A percentile compares a stretch with the other conserved stretches of the same genome.
Conservation (phyloP, 176 grass and related monocot genomes). For the Musa acuminata region DNA sequence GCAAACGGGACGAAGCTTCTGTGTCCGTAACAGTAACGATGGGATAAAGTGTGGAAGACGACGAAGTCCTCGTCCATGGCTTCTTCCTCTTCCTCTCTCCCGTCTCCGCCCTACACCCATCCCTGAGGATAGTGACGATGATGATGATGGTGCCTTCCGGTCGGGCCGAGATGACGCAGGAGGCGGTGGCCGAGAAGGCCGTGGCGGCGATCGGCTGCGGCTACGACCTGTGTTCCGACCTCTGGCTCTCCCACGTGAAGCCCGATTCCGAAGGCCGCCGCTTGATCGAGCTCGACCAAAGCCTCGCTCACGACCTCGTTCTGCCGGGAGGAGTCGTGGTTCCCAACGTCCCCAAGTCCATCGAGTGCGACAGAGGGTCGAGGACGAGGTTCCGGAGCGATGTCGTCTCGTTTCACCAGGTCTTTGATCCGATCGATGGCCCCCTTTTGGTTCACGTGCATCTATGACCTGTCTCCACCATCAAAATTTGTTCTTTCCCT, state of each 20-base stretch:
- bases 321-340: slow-evolving; percentile 50
- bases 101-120: not conserved
- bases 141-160: not conserved
- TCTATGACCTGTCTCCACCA: too few relatives aligned
- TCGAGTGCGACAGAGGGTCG: slow-evolving; percentile 74
- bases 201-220: slow-evolving; percentile 64
- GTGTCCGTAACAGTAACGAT: not conserved
- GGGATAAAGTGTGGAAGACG: not conserved
- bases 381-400: slow-evolving; percentile 61
- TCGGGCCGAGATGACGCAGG: slow-evolving; percentile 30
- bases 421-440: not conserved
- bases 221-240: slow-evolving; percentile 47
- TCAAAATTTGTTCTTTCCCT: not conserved
- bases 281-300: slow-evolving; percentile 31
- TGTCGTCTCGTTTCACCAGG: slow-evolving; percentile 57
- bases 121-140: not conserved
- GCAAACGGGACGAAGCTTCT: not conserved
- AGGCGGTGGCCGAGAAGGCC: slow-evolving; percentile 53
- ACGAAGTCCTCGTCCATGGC: not conserved
- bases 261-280: slow-evolving; percentile 8
- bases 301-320: slow-evolving; percentile 26
- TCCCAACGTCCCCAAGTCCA: slow-evolving; percentile 29
- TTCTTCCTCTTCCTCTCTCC: not conserved
- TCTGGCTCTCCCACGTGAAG: slow-evolving; percentile 40
- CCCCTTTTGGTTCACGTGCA: not conserved